A percentile compares a stretch with the other conserved stretches of the same genome.
These are phyloP conservation scores for Lentinula aciculospora DNA, from an alignment of 768 basidiomycete species.

Conservation along the genomic window DNA sequence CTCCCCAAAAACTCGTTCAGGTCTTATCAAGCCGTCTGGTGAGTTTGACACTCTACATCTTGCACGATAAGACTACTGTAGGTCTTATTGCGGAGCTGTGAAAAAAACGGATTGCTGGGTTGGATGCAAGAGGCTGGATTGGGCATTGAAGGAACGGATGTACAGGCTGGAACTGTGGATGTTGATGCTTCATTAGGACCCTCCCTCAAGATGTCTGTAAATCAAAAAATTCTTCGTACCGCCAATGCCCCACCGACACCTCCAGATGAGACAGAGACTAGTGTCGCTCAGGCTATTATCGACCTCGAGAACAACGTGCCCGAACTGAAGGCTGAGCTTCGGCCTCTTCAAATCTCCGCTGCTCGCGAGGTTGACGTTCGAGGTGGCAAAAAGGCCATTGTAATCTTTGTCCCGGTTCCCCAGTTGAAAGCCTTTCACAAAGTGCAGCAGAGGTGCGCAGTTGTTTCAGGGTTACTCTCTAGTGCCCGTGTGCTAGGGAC, in stretches of 20 bases:
- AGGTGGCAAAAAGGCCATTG: constrained; percentile 99
- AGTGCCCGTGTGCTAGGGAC: not conserved
- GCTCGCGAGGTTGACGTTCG: constrained; percentile 99
- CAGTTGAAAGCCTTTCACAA: constrained; percentile 99
- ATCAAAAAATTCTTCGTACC: constrained; percentile 89
- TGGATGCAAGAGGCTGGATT: constrained; percentile 53
- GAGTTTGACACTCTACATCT: constrained; percentile 31
- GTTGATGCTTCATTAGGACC: constrained; percentile 23
- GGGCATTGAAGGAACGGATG: constrained; percentile 20
- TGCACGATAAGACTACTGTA: constrained; percentile 15
- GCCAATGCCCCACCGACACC: constrained; percentile 90
- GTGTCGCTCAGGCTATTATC: constrained; percentile 90
- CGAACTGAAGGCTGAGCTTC: constrained; percentile 95
- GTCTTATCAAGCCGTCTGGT: constrained; percentile 53
- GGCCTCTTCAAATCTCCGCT: constrained; percentile 93
- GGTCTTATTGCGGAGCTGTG: constrained; percentile 16
- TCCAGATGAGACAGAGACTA: constrained; percentile 88
- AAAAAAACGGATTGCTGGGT: constrained; percentile 14
- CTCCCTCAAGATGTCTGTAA: constrained; percentile 64
- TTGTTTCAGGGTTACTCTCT: not conserved
- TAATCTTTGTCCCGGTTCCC: constrained; percentile 96
- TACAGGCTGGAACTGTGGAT: not conserved
- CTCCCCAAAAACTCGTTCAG: not conserved
- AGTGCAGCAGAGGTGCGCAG: constrained; percentile 83
- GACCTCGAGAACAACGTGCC: constrained; percentile 98